A percentile compares a stretch with the other conserved stretches of the same genome.
Conservation (phyloP, 805 yeast species). For the Hanseniaspora hatyaiensis region DNA sequence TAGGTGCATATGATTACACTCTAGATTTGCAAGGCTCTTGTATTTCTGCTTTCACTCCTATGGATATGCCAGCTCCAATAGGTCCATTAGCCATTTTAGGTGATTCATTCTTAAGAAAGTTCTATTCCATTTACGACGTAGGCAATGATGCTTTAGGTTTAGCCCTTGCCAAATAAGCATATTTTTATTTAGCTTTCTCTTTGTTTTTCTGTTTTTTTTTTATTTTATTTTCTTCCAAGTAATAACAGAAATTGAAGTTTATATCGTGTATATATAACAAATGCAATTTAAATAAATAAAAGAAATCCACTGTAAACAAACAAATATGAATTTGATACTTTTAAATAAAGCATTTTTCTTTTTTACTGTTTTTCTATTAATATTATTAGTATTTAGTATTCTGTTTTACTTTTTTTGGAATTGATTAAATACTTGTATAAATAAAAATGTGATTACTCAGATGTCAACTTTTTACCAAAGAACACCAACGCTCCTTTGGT, state of each 20-base stretch:
- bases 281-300: conserved; percentile 3
- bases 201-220: too few relatives aligned
- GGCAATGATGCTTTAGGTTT: conserved; percentile 89
- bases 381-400: background rate
- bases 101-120: conserved; percentile 91
- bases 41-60: conserved; percentile 89
- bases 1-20: conserved; percentile 81
- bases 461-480: conserved; percentile 45
- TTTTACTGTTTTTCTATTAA: conserved; percentile 6
- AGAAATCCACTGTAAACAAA: too few relatives aligned
- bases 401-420: too few relatives aligned
- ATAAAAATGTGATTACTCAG: too few relatives aligned
- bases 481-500: conserved; percentile 47
- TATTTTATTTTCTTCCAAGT: background rate
- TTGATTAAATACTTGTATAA: too few relatives aligned
- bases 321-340: background rate
- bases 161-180: conserved; percentile 62
- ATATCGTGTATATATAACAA: too few relatives aligned
- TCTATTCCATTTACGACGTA: conserved; percentile 86
- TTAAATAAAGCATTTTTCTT: conserved; percentile 14
- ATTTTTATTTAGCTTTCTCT: too few relatives aligned
- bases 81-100: conserved; percentile 95
- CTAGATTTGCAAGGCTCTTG: conserved; percentile 91
- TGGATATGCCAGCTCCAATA: conserved; percentile 95
- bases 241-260: too few relatives aligned